These are phyloP conservation scores for Amphibolis antarctica DNA, from an alignment of 106 monocot genomes.

Conservation along the genomic window DNA sequence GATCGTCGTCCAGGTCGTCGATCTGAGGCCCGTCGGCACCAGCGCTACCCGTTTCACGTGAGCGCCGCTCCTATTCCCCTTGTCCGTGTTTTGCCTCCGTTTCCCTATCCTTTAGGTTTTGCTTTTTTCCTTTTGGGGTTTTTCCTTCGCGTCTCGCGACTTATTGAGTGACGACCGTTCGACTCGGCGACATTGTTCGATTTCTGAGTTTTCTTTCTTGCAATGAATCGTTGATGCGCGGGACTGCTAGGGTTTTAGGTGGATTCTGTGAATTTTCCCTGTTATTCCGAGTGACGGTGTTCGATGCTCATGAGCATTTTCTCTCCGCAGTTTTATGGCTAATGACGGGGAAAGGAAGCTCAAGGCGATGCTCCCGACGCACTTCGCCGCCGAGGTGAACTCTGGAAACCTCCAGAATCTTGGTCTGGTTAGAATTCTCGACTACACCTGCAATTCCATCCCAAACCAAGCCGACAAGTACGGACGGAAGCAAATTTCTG, in stretches of 20 bases:
- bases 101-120: background rate
- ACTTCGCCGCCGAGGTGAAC: slow-evolving; percentile 50
- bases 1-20: slow-evolving; percentile 76
- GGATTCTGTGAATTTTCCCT: too few species aligned
- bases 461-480: slow-evolving; percentile 81
- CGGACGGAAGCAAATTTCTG: background rate
- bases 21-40: slow-evolving; percentile 84
- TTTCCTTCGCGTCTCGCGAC: background rate
- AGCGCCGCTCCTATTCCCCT: background rate
- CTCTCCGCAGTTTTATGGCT: slow-evolving; percentile 61
- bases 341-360: slow-evolving; percentile 77
- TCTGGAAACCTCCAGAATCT: slow-evolving; percentile 83
- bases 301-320: background rate
- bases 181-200: background rate
- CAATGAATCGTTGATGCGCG: too few species aligned
- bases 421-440: slow-evolving; percentile 61
- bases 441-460: slow-evolving; percentile 85
- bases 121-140: background rate
- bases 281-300: background rate
- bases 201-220: too few species aligned
- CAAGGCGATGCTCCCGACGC: slow-evolving; percentile 73
- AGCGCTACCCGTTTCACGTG: slow-evolving; percentile 77
- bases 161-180: too few species aligned
- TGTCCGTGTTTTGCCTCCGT: background rate
- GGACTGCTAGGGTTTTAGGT: too few species aligned